Base-by-base conservation (phyloP, 208 protist genomes). In the Naegleria fowleri region DNA sequence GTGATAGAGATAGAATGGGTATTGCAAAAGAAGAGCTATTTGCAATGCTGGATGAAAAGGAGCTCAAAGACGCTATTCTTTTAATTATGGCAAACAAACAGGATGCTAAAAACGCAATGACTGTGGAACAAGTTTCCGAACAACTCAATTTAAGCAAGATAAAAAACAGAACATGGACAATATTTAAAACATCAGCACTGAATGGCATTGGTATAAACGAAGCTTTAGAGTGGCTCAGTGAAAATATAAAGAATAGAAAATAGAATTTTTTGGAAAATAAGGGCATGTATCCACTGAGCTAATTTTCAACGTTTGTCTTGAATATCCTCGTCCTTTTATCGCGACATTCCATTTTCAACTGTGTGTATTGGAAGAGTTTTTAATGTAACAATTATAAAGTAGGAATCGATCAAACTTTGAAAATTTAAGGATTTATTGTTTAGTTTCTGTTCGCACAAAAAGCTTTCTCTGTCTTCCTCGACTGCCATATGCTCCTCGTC, bases 1-100 rank as follows among this genome's bases (percentile, higher is more conserved):
- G 94, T 0, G 96, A 97, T 92, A 84, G 76, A 39, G 96, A 97
- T 76, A 87, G 97, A 67, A 91, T 98, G 33, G 92, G 91, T 59
- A 97, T 96, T 36, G 95, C 96, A 4, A 97, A 97, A 90, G 92
- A 97, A 52, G 97, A 98, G 88, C 93, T 98, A 0, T 41, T 95
- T 29, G 76, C 92, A 38, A 97, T 98, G 95, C 88, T 98, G 0
- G 95, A 96, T 83, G 97, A 98, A 89, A 96, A 98, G 22, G 97
- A 98, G 93, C 92, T 98, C n/a, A 96, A 97, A 88, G 95, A 96
- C 38, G 92, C 96, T 0, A 90, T 94, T 41, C 93, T 98, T 39
- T 43, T 98, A 15, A 96, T 98, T 9, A 96, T 98, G 90, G 97
- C 97, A 3, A 98, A 98, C 92, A 98, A 98, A 93, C 97, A 98